Percentiles rank a stretch among this genome's conserved stretches.
Evolutionary conservation across 805 yeast species (phyloP).

Genomic region (Kodamaea laetipori): DNA sequence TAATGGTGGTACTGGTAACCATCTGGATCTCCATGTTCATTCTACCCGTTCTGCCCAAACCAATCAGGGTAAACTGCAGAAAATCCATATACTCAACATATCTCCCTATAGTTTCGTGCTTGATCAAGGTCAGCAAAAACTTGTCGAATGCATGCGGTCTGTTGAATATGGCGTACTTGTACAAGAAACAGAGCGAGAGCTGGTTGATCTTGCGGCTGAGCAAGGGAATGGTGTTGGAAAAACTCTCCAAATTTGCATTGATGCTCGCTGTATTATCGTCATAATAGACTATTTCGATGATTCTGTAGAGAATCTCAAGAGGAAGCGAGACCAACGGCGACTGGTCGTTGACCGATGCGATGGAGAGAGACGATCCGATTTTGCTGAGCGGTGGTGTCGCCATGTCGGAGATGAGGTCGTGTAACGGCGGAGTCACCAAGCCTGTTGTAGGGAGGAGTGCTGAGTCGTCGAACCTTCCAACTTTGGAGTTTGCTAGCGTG

Average conservation of each 20-base stretch:
- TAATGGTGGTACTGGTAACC: slow-evolving; percentile 76
- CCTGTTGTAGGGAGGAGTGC: slow-evolving; percentile 5
- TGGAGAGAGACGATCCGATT: neutral
- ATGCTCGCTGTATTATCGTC: slow-evolving; percentile 54
- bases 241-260: slow-evolving; percentile 52
- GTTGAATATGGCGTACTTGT: slow-evolving; percentile 70
- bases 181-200: slow-evolving; percentile 57
- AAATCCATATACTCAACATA: slow-evolving; percentile 80
- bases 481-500: neutral
- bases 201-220: slow-evolving; percentile 61
- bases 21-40: slow-evolving; percentile 92
- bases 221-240: slow-evolving; percentile 53
- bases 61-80: slow-evolving; percentile 85
- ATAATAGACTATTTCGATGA: slow-evolving; percentile 57
- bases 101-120: slow-evolving; percentile 50
- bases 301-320: slow-evolving; percentile 55
- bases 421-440: slow-evolving; percentile 10
- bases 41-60: slow-evolving; percentile 82
- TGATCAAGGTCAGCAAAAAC: slow-evolving; percentile 57
- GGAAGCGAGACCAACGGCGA: slow-evolving; percentile 42
- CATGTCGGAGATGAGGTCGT: neutral
- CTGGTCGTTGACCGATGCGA: slow-evolving; percentile 7
- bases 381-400: neutral
- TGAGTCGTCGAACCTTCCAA: too few species aligned
- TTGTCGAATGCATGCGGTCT: slow-evolving; percentile 79